These are phyloP conservation scores for Suhomyces coccinellae DNA, from an alignment of 1,139 yeast species.

Conservation along the genomic window DNA sequence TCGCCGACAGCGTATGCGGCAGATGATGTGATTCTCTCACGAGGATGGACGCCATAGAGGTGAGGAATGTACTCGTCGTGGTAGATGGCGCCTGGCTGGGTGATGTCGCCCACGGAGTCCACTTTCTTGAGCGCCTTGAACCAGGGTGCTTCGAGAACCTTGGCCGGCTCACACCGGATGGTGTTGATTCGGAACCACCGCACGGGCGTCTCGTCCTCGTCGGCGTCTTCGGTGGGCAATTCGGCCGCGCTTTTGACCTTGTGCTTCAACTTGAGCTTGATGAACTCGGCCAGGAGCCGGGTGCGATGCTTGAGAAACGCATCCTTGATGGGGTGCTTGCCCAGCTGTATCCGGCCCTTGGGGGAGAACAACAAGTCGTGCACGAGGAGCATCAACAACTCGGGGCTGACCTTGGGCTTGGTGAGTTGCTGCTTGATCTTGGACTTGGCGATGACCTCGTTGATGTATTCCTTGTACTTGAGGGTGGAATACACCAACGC, in stretches of 20 bases:
- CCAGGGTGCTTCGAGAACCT: constrained; percentile 37
- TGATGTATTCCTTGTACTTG: constrained; percentile 63
- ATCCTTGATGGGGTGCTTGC: constrained; percentile 84
- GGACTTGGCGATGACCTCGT: constrained; percentile 62
- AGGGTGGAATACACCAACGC: constrained; percentile 81
- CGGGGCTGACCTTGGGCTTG: constrained; percentile 43
- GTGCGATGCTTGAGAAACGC: constrained; percentile 77
- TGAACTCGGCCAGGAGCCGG: constrained; percentile 77
- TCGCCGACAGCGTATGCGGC: constrained; percentile 72
- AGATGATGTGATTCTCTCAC: constrained; percentile 62
- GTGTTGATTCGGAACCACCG: constrained; percentile 86
- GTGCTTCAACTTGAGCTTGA: constrained; percentile 70
- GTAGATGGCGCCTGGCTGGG: constrained; percentile 57
- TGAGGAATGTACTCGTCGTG: constrained; percentile 71
- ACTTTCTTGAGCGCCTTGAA: constrained; percentile 53
- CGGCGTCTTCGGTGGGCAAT: constrained; percentile 33
- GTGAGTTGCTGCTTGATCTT: constrained; percentile 49
- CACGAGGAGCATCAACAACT: constrained; percentile 61
- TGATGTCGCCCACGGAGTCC: constrained; percentile 44
- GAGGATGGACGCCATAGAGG: constrained; percentile 79
- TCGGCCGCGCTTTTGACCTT: constrained; percentile 46
- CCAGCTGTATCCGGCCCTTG: constrained; percentile 83
- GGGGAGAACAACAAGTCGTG: constrained; percentile 80
- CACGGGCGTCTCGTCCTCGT: constrained; percentile 72
- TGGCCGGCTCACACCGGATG: constrained; percentile 43